phyloP scores from a whole-genome alignment of 78 protist genomes.

The Emiliania huxleyi region DNA sequence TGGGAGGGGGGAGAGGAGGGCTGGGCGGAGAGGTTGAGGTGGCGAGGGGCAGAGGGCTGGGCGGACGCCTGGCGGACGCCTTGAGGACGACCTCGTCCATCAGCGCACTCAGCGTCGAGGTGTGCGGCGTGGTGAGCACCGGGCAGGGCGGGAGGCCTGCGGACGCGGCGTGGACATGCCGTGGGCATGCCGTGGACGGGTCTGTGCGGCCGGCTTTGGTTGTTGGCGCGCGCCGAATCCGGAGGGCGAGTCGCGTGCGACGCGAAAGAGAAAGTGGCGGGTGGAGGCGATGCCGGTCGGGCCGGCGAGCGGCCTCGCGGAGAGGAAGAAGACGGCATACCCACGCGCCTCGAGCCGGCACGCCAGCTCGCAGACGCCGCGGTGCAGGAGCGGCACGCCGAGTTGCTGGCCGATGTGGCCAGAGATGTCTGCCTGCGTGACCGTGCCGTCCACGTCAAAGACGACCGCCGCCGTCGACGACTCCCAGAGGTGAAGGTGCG shows the following conservation, averaged over 20 bases:
- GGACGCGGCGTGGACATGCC: too few relatives aligned
- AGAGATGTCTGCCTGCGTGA: background rate
- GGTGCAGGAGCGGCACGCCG: background rate
- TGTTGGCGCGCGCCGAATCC: background rate
- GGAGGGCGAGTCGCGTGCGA: background rate
- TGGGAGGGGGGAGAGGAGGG: too few relatives aligned
- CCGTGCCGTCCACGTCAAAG: slow-evolving; percentile 5
- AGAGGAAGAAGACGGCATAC: background rate
- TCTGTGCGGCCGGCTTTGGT: too few relatives aligned
- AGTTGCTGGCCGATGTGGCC: background rate
- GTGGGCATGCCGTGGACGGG: too few relatives aligned
- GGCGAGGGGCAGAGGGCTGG: too few relatives aligned
- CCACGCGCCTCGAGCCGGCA: background rate
- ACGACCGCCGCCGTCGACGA: background rate
- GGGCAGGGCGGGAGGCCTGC: background rate
- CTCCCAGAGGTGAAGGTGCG: background rate
- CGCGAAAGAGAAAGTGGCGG: background rate
- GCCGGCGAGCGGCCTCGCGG: background rate
- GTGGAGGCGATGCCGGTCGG: background rate
- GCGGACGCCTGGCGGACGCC: too few relatives aligned
- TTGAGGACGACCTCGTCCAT: background rate
- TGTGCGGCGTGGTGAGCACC: background rate
- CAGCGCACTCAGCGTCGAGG: background rate
- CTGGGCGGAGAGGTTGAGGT: too few relatives aligned
- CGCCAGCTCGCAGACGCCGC: background rate